Evolutionary conservation across 106 monocot genomes (phyloP).

Genomic region (Phalaenopsis aphrodite): DNA sequence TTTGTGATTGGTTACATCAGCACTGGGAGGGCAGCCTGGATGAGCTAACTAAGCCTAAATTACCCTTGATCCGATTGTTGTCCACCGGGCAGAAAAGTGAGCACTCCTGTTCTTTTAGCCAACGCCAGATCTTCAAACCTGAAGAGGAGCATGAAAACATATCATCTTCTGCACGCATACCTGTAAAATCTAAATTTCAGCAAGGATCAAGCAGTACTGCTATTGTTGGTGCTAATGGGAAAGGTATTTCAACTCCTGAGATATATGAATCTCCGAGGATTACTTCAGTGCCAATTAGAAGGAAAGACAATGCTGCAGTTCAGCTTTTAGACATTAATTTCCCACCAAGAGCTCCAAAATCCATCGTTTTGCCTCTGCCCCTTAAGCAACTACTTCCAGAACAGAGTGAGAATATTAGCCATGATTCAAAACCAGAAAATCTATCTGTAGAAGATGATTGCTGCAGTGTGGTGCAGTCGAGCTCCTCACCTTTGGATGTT

Average conservation of each 20-base stretch:
- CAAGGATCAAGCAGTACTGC: conserved; percentile 32
- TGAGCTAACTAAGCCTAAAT: conserved; percentile 78
- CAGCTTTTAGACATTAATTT: conserved; percentile 85
- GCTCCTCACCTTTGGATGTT: conserved; percentile 55
- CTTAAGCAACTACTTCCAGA: conserved; percentile 49
- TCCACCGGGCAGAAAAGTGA: conserved; percentile 61
- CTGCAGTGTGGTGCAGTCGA: conserved; percentile 66
- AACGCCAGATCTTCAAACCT: conserved; percentile 56
- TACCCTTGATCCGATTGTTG: conserved; percentile 50
- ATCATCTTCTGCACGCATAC: conserved; percentile 27
- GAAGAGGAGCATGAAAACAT: conserved; percentile 31
- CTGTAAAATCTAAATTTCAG: conserved; percentile 27
- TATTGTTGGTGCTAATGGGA: conserved; percentile 28
- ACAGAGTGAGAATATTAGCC: conserved; percentile 19
- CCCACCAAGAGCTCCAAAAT: conserved; percentile 50
- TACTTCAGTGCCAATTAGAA: conserved; percentile 29
- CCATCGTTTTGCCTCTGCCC: conserved; percentile 55
- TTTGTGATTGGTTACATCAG: conserved; percentile 84
- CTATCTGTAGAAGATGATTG: conserved; percentile 29
- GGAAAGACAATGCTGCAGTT: conserved; percentile 21
- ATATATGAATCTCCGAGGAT: conserved; percentile 50
- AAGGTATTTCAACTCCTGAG: conserved; percentile 47
- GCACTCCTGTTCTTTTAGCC: conserved; percentile 55
- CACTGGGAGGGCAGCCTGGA: conserved; percentile 96
- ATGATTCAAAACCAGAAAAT: conserved; percentile 13